Evolutionary conservation across 73 alveolate species (phyloP), one percentile per base, ranked within the genome.

Genomic region (Breviolum minutum): DNA sequence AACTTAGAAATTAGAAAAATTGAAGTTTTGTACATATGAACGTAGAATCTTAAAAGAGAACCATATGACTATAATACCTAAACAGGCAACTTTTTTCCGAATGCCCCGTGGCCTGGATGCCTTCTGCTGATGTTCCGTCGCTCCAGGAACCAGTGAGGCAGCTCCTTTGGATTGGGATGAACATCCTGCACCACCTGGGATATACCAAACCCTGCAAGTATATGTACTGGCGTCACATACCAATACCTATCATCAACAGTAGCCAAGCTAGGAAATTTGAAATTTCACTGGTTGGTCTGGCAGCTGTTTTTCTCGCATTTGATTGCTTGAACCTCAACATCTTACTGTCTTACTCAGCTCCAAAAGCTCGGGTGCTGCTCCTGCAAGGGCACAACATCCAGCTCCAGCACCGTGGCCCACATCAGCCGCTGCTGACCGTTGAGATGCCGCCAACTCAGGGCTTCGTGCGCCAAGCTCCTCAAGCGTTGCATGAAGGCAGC

Each of bases 331-430:
- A n/a, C n/a, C n/a, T n/a, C n/a, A n/a, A n/a, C n/a, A n/a, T n/a
- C n/a, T n/a, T 24, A 13, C 32, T 7, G 29, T 7, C 32, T 7
- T 19, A 20, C 83, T 73, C 14, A 13, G 68, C 89, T 68, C 6
- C 69, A 27, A 29, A 63, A 63, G 5, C 40, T 20, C 89, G n/a
- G 14, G 19, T n/a, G n/a, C 27, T 24, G 63, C 64, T 92, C 98
- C 98, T 92, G 98, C 70, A 81, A 4, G 19, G 90, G 98, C 82
- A 92, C 98, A 54, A 81, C 98, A 62, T 92, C 54, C 91, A 92
- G 32, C 62, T 60, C 68, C 91, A 92, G 26, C 63, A 73, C 80
- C 24, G 98, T 48, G 17, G 90, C 98, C 98, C 98, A 92, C 60
- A 92, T 69, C 48, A 92, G 48, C 64, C 90, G 98, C 81, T 92